Percentiles rank a stretch among this genome's conserved stretches.
Evolutionary conservation across 805 yeast genomes (phyloP).

Genomic region (Priceomyces carsonii): DNA sequence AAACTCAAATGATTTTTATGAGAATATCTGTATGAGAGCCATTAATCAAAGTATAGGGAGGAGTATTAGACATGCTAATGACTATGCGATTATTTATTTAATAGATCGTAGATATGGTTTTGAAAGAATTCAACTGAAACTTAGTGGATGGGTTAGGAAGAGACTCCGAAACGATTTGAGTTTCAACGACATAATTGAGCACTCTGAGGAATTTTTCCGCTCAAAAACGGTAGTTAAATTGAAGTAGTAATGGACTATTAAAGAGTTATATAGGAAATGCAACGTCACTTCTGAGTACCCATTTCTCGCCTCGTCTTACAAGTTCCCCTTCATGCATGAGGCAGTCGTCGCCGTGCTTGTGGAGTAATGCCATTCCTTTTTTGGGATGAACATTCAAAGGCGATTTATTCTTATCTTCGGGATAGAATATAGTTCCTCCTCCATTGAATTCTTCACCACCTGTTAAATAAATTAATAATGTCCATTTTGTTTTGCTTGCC

Average conservation of each 20-base stretch:
- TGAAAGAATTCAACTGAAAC: conserved; percentile 50
- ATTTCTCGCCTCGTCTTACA: conserved; percentile 54
- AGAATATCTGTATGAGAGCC: conserved; percentile 85
- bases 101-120: conserved; percentile 63
- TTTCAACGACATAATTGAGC: conserved; percentile 15
- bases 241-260: conserved; percentile 3
- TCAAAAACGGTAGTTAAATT: conserved; percentile 14
- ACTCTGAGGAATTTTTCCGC: conserved; percentile 29
- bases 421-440: conserved; percentile 60
- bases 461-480: conserved; percentile 55
- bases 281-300: conserved; percentile 65
- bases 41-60: conserved; percentile 93
- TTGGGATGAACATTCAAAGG: conserved; percentile 45
- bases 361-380: conserved; percentile 59
- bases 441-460: conserved; percentile 58
- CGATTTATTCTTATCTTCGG: conserved; percentile 18
- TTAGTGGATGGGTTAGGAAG: conserved; percentile 72
- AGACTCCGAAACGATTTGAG: conserved; percentile 13
- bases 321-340: conserved; percentile 57
- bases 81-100: conserved; percentile 74
- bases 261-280: conserved; percentile 19
- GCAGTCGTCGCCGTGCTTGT: conserved; percentile 68
- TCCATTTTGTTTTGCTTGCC: conserved; percentile 55
- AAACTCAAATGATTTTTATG: conserved; percentile 62
- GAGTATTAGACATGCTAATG: conserved; percentile 80